phyloP scores from a whole-genome alignment of 106 monocot species.

The Platanthera zijinensis region DNA sequence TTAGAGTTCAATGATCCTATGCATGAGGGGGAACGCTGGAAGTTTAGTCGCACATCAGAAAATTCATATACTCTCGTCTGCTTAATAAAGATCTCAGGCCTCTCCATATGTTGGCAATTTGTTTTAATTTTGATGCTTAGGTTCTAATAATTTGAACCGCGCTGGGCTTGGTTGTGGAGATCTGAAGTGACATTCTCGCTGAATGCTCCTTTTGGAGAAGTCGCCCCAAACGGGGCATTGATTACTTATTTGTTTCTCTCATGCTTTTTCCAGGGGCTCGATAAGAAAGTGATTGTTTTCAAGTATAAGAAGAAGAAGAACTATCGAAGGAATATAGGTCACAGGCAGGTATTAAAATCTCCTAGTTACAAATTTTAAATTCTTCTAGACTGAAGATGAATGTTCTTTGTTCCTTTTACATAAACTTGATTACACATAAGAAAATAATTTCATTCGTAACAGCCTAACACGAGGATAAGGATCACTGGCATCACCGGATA shows the following conservation, averaged over 20 bases:
- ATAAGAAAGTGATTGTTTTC: slow-evolving; percentile 82
- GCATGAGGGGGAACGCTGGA: too few relatives aligned
- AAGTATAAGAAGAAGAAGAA: slow-evolving; percentile 96
- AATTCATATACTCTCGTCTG: too few relatives aligned
- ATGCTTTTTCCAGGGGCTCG: slow-evolving; percentile 41
- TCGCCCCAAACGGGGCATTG: too few relatives aligned
- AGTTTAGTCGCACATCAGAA: too few relatives aligned
- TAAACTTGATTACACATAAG: background rate
- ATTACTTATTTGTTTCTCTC: background rate
- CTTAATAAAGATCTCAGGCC: too few relatives aligned
- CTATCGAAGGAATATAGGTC: slow-evolving; percentile 87
- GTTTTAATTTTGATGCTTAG: too few relatives aligned
- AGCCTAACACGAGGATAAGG: slow-evolving; percentile 88
- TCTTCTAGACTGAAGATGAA: background rate
- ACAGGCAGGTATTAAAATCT: slow-evolving; percentile 63
- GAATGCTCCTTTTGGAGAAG: too few relatives aligned
- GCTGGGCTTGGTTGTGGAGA: too few relatives aligned
- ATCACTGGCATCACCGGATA: slow-evolving; percentile 87
- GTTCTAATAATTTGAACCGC: too few relatives aligned
- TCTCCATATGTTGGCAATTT: too few relatives aligned
- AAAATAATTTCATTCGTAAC: slow-evolving; percentile 2
- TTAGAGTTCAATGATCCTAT: too few relatives aligned
- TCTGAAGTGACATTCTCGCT: too few relatives aligned
- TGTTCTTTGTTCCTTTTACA: background rate
- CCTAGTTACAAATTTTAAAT: background rate